These are phyloP conservation scores for Gnomoniopsis sp. DNA, from an alignment of 2,329 filamentous ascomycete genomes.

Conservation along the genomic window DNA sequence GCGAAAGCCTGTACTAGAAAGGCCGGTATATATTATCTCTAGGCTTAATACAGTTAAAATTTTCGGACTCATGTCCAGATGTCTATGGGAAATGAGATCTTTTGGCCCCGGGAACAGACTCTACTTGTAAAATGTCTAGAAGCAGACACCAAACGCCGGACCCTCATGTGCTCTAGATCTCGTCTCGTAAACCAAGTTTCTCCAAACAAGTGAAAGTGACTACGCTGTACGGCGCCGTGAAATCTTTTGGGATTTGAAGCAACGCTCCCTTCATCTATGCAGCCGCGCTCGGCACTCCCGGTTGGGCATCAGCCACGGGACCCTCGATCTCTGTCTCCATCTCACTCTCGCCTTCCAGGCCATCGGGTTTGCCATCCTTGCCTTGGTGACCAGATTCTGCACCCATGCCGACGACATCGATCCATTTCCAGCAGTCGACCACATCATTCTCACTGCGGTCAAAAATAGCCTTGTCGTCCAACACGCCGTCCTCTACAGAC, in stretches of 20 bases:
- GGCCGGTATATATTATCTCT: no score
- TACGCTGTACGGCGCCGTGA: neutral
- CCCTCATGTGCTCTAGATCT: neutral
- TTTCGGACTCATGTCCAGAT: neutral
- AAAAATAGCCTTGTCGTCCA: slow-evolving; percentile 50
- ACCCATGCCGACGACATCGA: slow-evolving; percentile 51
- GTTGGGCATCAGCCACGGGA: neutral
- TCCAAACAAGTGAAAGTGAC: neutral
- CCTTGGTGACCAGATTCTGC: slow-evolving; percentile 22
- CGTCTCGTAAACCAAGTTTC: neutral
- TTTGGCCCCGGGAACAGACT: neutral
- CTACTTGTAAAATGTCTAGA: neutral
- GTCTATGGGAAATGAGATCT: neutral
- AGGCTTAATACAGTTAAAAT: neutral
- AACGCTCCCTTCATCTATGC: neutral
- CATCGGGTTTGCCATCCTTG: slow-evolving; percentile 17
- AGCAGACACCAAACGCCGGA: neutral
- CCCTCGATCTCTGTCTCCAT: slow-evolving; percentile 34
- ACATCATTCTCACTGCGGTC: slow-evolving; percentile 31
- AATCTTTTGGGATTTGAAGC: neutral
- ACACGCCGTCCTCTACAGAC: slow-evolving; percentile 33
- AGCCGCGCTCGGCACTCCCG: neutral
- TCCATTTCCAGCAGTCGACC: slow-evolving; percentile 50
- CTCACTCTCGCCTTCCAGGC: slow-evolving; percentile 26
- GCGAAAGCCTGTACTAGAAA: no score